Base-by-base conservation (phyloP, 129 eudicot species). In the Saussurea involucrata region DNA sequence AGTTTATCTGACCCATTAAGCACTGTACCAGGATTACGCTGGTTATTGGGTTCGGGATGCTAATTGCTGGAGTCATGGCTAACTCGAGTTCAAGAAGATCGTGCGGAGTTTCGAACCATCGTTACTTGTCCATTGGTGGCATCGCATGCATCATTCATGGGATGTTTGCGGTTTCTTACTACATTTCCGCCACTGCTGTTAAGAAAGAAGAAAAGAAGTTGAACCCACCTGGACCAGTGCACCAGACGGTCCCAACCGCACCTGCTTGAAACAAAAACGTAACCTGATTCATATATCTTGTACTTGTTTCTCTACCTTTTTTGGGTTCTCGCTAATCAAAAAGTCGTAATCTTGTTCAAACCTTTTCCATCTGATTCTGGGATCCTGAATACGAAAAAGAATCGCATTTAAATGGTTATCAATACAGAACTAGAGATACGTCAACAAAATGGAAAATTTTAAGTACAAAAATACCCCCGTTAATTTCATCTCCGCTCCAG, bases 111-210 rank as follows among this genome's bases (percentile, higher is more conserved):
- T 71, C 92, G 32, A 82, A 94, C 81, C 88, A 86, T 68, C 92
- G 85, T 34, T 75, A 81, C 53, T 67, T 94, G 40, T 88, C 93
- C 4, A 86, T 94, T 34, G 98, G 98, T 72, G 98, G 98, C 76
- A 82, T 94, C 17, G 74, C 91, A 69, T 91, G 98, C 66, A 87
- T 94, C 82, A 69, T 95, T 58, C 98, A 91, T 28, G 98, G 97
- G 32, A 77, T 95, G 53, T 91, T 95, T 69, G 84, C 90, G 0
- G 98, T 91, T 76, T 85, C 97, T 63, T 95, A 91, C 70, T 86
- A 84, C 55, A 85, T 91, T 28, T 86, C 97, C n/a, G 92, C 97
- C 42, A 82, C 81, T 67, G 95, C 98, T 8, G 72, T 87, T 15
- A 66, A 42, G 31, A 76, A 71, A 60, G 98, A 90, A 67, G 90